These are phyloP conservation scores for Hypoxylon trugodes DNA, from an alignment of 495 filamentous ascomycete species.

Conservation along the genomic window DNA sequence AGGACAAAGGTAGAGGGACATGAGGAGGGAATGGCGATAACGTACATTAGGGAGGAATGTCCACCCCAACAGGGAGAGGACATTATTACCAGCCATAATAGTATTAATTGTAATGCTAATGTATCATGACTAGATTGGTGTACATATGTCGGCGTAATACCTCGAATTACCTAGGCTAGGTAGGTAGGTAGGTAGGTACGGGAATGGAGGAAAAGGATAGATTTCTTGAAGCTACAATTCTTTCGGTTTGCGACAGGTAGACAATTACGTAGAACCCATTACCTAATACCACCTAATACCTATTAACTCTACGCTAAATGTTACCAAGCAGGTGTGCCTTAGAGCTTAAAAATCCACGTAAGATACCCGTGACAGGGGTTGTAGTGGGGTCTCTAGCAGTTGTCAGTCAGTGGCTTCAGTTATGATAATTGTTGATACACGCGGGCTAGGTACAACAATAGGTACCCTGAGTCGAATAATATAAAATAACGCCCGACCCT, in stretches of 20 bases:
- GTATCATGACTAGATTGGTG: constrained; percentile 36
- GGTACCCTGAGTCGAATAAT: no score
- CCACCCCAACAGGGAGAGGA: constrained; percentile 85
- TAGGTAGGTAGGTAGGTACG: no score
- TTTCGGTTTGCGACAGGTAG: no score
- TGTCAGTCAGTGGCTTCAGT: no score
- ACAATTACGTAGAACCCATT: no score
- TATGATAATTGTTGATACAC: no score
- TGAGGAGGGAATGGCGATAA: background rate
- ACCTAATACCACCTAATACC: constrained; percentile 10
- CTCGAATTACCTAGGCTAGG: no score
- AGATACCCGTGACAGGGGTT: background rate
- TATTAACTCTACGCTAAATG: background rate
- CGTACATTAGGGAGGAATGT: constrained; percentile 79
- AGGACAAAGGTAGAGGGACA: background rate
- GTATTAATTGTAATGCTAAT: constrained; percentile 3
- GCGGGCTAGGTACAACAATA: no score
- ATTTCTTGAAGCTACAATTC: background rate
- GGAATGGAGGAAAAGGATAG: constrained; percentile 2
- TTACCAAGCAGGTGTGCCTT: constrained; percentile 21
- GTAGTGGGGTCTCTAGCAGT: no score
- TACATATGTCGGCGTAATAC: background rate
- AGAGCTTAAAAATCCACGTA: constrained; percentile 7
- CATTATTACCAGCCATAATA: constrained; percentile 41
- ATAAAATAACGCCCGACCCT: no score